Base-by-base conservation (phyloP, 2,329 filamentous ascomycete genomes). In the Beauveria australis region DNA sequence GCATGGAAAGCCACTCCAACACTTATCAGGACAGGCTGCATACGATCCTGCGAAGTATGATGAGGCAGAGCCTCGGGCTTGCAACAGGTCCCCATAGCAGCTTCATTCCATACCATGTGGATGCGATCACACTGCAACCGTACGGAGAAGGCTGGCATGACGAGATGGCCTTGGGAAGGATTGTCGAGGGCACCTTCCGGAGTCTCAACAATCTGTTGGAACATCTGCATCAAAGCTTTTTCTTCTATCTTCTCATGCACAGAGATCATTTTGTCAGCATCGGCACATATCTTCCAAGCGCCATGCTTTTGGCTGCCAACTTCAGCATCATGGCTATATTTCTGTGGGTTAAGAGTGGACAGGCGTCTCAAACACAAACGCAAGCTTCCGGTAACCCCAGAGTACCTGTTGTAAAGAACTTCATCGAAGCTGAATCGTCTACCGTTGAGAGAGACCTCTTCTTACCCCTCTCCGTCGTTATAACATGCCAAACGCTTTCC, bases 221-320 rank as follows among this genome's bases (percentile, higher is more conserved):
- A 75, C 92, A 99, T 72, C 81, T 99, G 63, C 94, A 99, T 72
- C 94, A 99, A 76, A 97, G 92, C 73, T 99, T 99, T 79, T 99
- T 99, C 82, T 97, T 99, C 76, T 99, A 99, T 73, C 79, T 99
- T 56, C 81, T 99, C 49, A 92, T 97, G 85, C 88, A 95, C 66
- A 84, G 87, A 33, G 90, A 94, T 68, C 87, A 92, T 12, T 99
- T 99, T 71, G 94, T 97, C 67, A 97, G 92, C 74, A 99, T 99
- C 64, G 94, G 94, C 18, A 99, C 93, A 1, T 99, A 99, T 70
- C 81, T 99, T 3, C 94, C 94, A 0, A 95, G 91, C 67, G 94
- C 94, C n/a, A 99, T 99, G 94, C 76, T 97, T 55, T 82, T 99
- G 61, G 94, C 94, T 2, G 89, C 88, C 48, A 97, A 92, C 72